A percentile compares a stretch with the other conserved stretches of the same genome.
These are phyloP conservation scores for Acanthamoeba royreba DNA, from an alignment of 208 protist genomes.

Conservation along the genomic window DNA sequence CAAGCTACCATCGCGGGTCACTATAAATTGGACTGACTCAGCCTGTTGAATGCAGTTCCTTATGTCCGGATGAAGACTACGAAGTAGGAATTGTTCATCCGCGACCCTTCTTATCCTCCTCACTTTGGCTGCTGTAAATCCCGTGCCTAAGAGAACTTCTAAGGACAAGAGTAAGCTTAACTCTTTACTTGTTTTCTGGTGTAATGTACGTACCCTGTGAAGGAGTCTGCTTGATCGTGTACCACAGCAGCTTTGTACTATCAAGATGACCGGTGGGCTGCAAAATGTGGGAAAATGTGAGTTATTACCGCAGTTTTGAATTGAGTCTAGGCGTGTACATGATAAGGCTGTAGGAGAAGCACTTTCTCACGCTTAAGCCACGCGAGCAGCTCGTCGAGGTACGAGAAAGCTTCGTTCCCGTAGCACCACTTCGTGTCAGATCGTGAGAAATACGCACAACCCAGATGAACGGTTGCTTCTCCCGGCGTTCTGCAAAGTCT, in stretches of 20 bases:
- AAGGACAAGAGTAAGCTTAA: background rate
- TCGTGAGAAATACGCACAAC: background rate
- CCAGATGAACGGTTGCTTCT: background rate
- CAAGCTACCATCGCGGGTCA: background rate
- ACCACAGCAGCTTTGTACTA: background rate
- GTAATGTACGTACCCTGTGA: background rate
- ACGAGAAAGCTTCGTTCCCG: background rate
- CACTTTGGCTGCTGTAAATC: background rate
- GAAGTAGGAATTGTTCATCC: background rate
- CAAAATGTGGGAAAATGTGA: background rate
- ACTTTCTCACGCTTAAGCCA: constrained; percentile 13
- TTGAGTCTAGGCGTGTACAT: background rate
- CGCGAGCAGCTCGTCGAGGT: background rate
- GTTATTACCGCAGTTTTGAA: background rate
- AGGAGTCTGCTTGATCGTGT: background rate
- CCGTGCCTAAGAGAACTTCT: background rate
- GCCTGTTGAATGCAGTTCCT: background rate
- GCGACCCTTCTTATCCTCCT: background rate
- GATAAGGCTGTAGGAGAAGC: background rate
- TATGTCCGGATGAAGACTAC: background rate
- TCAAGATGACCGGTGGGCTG: background rate
- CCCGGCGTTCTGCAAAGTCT: background rate
- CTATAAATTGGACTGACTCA: background rate
- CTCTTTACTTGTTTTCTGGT: background rate
- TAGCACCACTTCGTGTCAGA: background rate